Evolutionary conservation across 2,329 filamentous ascomycete genomes (phyloP), one percentile per base, ranked within the genome.

Genomic region (Fusarium torreyae): DNA sequence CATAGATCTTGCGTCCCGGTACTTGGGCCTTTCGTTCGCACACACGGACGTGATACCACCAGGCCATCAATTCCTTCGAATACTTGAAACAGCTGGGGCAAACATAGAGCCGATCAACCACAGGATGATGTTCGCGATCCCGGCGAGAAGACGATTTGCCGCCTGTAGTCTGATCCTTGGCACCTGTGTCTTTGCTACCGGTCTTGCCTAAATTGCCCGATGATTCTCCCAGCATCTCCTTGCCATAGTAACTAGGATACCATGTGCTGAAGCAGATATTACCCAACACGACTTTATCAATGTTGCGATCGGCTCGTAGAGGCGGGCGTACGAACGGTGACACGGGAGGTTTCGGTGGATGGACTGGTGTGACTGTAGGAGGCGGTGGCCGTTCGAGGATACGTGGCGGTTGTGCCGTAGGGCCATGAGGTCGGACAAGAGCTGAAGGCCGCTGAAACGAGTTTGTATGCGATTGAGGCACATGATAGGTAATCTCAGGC

Each of bases 11-110:
- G 46, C 82, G 83, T 6, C 94, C 95, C 0, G 92, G 92, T 1
- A 87, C 75, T 56, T 78, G 72, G 15, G 79, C 79, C 39, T 76
- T 84, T 62, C 80, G 79, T 72, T 87, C 84, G 78, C 91, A 94
- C 36, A 84, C 78, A 26, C 82, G 82, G 18, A 88, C 84, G 73
- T 92, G 89, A 20, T 83, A 82, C 74, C 83, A 83, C 87, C 87
- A 90, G 2, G 85, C 80, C 20, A 86, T 82, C 14, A 89, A 77
- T 74, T 90, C 88, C 69, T 85, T 87, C 36, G 91, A 92, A 80
- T 99, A 99, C 77, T 94, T 95, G 85, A 98, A 98, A 83, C 96
- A 99, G 84, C 89, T 92, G 34, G 93, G 91, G 77, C 96, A 99
- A 34, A 98, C 92, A 74, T 94, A 97, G 9, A 98, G 83, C 57